Evolutionary conservation across 2,329 filamentous ascomycete species (phyloP).

Genomic region (Neopestalotiopsis sp.): DNA sequence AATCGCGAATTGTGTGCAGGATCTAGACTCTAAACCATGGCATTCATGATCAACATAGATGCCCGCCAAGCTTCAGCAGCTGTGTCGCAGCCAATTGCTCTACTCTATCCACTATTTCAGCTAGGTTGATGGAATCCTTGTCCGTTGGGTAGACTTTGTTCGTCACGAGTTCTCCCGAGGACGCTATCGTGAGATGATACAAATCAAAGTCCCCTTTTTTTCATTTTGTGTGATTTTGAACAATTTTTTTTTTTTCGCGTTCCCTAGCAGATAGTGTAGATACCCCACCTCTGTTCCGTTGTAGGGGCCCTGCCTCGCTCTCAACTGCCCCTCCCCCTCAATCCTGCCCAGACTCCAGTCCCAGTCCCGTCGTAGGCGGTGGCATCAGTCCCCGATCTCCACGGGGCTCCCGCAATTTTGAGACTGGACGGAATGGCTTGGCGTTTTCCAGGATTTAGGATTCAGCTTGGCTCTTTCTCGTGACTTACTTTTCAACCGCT

Average conservation of each 20-base stretch:
- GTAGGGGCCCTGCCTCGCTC: not conserved
- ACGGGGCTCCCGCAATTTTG: conserved; percentile 17
- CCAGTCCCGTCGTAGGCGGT: not conserved
- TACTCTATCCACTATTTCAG: conserved; percentile 1
- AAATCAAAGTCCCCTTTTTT: conserved; percentile 3
- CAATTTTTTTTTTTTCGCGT: not conserved
- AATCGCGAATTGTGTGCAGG: conserved; percentile 14
- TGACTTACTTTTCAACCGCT: not conserved
- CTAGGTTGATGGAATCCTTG: conserved; percentile 3
- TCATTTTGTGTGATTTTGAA: not conserved
- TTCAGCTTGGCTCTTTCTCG: not conserved
- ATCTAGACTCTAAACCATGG: conserved; percentile 13
- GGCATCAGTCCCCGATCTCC: conserved; percentile 11
- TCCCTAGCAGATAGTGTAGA: not conserved
- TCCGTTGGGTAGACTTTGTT: not conserved
- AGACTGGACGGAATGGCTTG: conserved; percentile 1
- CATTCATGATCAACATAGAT: not conserved
- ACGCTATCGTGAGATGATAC: conserved; percentile 8
- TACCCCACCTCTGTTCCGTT: not conserved
- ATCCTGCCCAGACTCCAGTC: not conserved
- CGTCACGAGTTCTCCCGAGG: conserved; percentile 13
- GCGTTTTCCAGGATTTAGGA: not conserved
- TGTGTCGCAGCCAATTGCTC: conserved; percentile 5
- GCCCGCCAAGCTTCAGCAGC: conserved; percentile 5
- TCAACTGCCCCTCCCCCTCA: conserved; percentile 17